These are phyloP conservation scores for Plasmodium adleri DNA, from an alignment of 169 alveolate genomes.

Conservation along the genomic window DNA sequence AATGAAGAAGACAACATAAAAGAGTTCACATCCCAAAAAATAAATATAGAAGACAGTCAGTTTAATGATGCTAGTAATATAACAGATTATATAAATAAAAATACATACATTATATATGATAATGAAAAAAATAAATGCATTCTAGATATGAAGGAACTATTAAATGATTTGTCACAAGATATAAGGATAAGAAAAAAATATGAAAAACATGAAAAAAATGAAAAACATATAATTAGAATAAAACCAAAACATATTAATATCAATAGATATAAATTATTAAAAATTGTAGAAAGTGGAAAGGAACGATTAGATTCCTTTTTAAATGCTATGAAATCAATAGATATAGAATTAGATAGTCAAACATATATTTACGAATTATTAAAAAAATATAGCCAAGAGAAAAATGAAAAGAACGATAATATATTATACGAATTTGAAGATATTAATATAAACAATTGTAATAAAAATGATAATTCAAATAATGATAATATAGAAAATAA, in stretches of 20 bases:
- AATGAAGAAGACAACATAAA: neutral
- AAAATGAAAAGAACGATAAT: neutral
- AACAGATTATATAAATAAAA: neutral
- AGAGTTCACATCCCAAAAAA: too few species aligned
- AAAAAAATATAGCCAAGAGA: neutral
- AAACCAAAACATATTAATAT: slow-evolving; percentile 21
- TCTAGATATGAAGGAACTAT: slow-evolving; percentile 28
- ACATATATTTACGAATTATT: slow-evolving; percentile 26
- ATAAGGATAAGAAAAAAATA: neutral
- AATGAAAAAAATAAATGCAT: slow-evolving; percentile 54
- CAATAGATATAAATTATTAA: slow-evolving; percentile 36
- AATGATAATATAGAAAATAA: neutral
- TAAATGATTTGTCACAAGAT: slow-evolving; percentile 1
- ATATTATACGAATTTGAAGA: neutral
- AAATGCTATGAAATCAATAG: slow-evolving; percentile 25
- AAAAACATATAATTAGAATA: slow-evolving; percentile 2
- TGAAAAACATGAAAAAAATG: neutral
- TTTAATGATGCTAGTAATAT: neutral
- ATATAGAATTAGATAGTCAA: slow-evolving; percentile 7
- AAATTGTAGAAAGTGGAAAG: slow-evolving; percentile 17
- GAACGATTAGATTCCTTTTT: slow-evolving; percentile 45
- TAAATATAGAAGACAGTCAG: neutral
- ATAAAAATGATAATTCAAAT: neutral
- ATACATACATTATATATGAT: slow-evolving; percentile 45
- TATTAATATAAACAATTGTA: neutral